Evolutionary conservation across 768 basidiomycete genomes (phyloP), one percentile per base, ranked within the genome.

Genomic region (Amylocystis lapponica): DNA sequence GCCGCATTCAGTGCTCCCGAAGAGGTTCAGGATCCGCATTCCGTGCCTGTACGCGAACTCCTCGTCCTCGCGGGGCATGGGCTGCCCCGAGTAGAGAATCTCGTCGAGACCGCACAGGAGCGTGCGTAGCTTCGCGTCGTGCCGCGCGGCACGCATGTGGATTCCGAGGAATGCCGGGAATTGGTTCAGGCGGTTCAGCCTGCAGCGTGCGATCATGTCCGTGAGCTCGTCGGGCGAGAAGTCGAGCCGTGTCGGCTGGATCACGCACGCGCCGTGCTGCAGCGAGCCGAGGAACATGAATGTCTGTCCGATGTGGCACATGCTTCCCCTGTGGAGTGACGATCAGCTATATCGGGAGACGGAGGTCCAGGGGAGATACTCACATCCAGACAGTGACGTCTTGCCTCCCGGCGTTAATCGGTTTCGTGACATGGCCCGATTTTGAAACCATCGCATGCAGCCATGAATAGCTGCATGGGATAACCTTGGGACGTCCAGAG

Each of bases 1-100:
- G 72, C 79, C 42, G 47, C 81, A 74, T 67, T 87, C 85, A 4
- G 85, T 87, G 59, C 76, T 84, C 13, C 84, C 85, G 54, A 85
- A 86, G 11, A 82, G 64, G 58, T 84, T 86, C 77, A 85, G 45
- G 21, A 56, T 29, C 46, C 36, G 35, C 51, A 87, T 70, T 21
- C 75, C 77, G 46, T 78, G 75, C 42, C 66, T 66, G 56, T 73
- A 72, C 23, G 78, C 81, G 72, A 78, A 86, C 25, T 76, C 74
- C 61, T 85, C 83, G 27, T 84, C 81, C 49, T 83, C 83, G 20
- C 62, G 67, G 10, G 72, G 65, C 31, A 86, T 66, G 11, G 80
- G 68, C 54, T 85, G 64, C 22, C 84, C 84, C 32, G 68, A 72
- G 55, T 78, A 81, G 12, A 81, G 47, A 17, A 85, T 72, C 51